These are phyloP conservation scores for Seiridium unicorne DNA, from an alignment of 2,329 filamentous ascomycete species.

Conservation along the genomic window DNA sequence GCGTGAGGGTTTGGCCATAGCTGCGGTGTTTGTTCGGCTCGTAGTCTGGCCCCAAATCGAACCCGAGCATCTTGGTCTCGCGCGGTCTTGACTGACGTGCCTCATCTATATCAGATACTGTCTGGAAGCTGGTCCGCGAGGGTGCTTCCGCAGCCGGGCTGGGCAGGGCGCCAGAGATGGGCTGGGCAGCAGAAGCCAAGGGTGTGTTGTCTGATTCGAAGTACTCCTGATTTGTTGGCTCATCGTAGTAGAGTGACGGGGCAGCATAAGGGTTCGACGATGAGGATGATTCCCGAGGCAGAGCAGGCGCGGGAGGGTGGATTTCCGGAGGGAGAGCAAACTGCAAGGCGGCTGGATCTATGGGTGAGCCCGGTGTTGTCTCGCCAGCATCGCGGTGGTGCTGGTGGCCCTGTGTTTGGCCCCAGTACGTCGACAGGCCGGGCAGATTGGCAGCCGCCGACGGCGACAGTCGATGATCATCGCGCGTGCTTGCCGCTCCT, in stretches of 20 bases:
- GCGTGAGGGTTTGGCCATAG: constrained; percentile 55
- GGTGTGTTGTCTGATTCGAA: constrained; percentile 59
- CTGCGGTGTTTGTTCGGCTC: constrained; percentile 50
- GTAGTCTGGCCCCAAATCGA: constrained; percentile 57
- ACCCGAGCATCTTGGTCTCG: constrained; percentile 53
- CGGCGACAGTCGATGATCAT: constrained; percentile 15
- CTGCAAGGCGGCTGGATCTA: constrained; percentile 52
- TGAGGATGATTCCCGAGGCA: constrained; percentile 22
- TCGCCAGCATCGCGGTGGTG: constrained; percentile 32
- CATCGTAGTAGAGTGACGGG: constrained; percentile 41
- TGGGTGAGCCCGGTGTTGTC: constrained; percentile 43
- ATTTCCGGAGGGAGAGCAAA: constrained; percentile 55
- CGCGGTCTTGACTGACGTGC: constrained; percentile 51
- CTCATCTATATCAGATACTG: constrained; percentile 49
- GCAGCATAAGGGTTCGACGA: constrained; percentile 28
- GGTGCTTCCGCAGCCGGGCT: constrained; percentile 38
- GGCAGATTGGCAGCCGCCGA: constrained; percentile 35
- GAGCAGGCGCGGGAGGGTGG: constrained; percentile 26
- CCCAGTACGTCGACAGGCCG: constrained; percentile 52
- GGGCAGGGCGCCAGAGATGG: constrained; percentile 50
- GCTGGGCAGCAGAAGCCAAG: constrained; percentile 53
- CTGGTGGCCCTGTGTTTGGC: constrained; percentile 41
- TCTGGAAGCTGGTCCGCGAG: constrained; percentile 56
- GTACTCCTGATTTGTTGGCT: constrained; percentile 36
- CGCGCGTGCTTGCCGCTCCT: constrained; percentile 16